Evolutionary conservation across 176 grass and related monocot species (phyloP).

Genomic region (Poa annua): DNA sequence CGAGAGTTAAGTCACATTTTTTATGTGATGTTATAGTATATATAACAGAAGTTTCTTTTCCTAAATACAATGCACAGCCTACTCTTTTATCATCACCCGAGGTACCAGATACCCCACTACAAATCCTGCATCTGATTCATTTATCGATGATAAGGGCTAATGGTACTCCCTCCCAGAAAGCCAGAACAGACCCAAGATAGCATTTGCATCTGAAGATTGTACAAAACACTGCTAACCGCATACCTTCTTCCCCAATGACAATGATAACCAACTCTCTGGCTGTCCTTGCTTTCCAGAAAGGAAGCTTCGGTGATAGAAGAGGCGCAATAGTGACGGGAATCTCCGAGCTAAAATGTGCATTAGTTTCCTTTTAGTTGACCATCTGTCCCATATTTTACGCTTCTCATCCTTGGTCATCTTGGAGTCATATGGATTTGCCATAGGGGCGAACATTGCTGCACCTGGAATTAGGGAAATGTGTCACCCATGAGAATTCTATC

Average conservation of each 20-base stretch:
- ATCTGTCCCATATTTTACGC: constrained; percentile 80
- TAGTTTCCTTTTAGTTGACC: constrained; percentile 79
- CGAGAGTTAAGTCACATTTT: background rate
- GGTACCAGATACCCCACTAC: constrained; percentile 8
- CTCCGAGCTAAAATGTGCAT: constrained; percentile 92
- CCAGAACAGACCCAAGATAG: constrained; percentile 23
- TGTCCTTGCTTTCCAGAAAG: constrained; percentile 81
- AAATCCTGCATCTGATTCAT: background rate
- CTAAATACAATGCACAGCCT: constrained; percentile 10
- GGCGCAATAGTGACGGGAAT: constrained; percentile 77
- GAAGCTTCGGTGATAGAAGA: constrained; percentile 81
- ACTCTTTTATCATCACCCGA: background rate
- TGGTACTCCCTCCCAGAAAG: background rate
- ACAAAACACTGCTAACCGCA: constrained; percentile 3
- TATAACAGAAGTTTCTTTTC: background rate
- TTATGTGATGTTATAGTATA: background rate
- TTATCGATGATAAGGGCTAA: background rate
- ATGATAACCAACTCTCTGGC: constrained; percentile 77
- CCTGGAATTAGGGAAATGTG: constrained; percentile 53
- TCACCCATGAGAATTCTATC: constrained; percentile 15
- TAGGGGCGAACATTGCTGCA: constrained; percentile 91
- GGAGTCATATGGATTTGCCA: constrained; percentile 88
- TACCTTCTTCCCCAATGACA: constrained; percentile 88
- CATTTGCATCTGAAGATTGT: constrained; percentile 10
- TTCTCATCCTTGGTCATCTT: constrained; percentile 92